phyloP scores from a whole-genome alignment of 2,329 filamentous ascomycete species.

The Scolecobasidium constrictum region DNA sequence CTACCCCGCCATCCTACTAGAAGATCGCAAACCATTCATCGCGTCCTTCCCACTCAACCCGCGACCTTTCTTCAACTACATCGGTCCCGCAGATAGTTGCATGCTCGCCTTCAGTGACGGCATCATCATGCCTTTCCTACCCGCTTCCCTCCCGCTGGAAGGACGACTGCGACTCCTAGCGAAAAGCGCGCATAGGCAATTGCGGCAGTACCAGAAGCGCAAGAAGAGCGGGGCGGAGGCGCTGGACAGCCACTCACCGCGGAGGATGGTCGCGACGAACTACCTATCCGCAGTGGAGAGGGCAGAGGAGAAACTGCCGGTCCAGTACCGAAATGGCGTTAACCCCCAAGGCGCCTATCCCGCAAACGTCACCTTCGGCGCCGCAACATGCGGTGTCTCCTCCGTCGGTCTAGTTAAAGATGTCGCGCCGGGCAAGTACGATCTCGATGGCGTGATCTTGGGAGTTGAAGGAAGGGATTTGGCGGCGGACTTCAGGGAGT shows the following conservation, averaged over 20 bases:
- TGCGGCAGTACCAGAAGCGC: constrained; percentile 35
- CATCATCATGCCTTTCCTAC: constrained; percentile 32
- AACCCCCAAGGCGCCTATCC: constrained; percentile 28
- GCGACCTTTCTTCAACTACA: constrained; percentile 29
- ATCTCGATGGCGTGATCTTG: constrained; percentile 16
- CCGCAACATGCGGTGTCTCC: constrained; percentile 35
- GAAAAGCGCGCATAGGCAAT: constrained; percentile 29
- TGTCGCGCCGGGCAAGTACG: constrained; percentile 19
- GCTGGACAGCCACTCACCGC: constrained; percentile 24
- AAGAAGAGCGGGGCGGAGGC: constrained; percentile 13
- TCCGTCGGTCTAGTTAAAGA: constrained; percentile 27
- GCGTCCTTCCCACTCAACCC: constrained; percentile 37
- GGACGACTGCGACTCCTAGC: constrained; percentile 28
- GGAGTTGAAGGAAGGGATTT: constrained; percentile 22
- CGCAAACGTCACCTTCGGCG: constrained; percentile 18
- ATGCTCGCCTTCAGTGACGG: constrained; percentile 39
- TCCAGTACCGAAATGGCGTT: constrained; percentile 15
- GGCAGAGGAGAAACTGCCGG: constrained; percentile 22
- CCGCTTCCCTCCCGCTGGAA: constrained; percentile 22
- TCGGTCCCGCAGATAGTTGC: constrained; percentile 28
- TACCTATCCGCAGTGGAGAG: constrained; percentile 32
- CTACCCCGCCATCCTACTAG: constrained; percentile 17
- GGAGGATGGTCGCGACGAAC: constrained; percentile 30
- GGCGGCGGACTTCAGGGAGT: constrained; percentile 26
- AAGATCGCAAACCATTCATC: constrained; percentile 27